Conservation (phyloP, 257 asterid species). For the Knoxia roxburghii region DNA sequence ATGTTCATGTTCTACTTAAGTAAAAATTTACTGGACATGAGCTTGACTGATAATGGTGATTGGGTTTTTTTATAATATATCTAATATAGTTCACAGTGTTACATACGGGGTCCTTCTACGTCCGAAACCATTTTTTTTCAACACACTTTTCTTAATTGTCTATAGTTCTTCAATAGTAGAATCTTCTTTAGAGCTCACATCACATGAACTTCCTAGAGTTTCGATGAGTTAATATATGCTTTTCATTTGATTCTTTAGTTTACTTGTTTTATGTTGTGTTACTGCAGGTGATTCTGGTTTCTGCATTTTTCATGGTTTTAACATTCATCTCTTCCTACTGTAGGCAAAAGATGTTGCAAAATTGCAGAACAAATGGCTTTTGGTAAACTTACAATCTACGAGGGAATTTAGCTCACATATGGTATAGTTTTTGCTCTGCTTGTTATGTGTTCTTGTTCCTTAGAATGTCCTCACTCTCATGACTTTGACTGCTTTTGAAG, state of each 20-base stretch:
- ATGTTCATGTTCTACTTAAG: neutral
- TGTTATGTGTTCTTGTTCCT: neutral
- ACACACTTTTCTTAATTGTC: neutral
- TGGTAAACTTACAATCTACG: slow-evolving; percentile 88
- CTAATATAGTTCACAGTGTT: neutral
- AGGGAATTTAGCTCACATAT: slow-evolving; percentile 93
- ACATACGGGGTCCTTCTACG: neutral
- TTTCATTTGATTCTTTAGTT: neutral
- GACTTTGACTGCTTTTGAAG: slow-evolving; percentile 41
- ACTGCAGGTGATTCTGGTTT: neutral
- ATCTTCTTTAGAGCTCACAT: neutral
- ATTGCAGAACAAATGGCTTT: slow-evolving; percentile 78
- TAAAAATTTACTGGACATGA: neutral
- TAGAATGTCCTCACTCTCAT: neutral
- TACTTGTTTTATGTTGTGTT: neutral
- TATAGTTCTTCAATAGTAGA: neutral
- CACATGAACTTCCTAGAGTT: neutral
- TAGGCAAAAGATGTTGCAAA: slow-evolving; percentile 93
- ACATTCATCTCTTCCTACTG: neutral
- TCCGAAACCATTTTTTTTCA: neutral
- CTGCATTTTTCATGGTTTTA: neutral
- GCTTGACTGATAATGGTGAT: neutral
- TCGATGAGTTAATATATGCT: neutral
- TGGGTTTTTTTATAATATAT: neutral
- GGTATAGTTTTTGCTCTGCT: slow-evolving; percentile 41